Base-by-base conservation (phyloP, 2,329 filamentous ascomycete species). In the Aspergillus tanneri region DNA sequence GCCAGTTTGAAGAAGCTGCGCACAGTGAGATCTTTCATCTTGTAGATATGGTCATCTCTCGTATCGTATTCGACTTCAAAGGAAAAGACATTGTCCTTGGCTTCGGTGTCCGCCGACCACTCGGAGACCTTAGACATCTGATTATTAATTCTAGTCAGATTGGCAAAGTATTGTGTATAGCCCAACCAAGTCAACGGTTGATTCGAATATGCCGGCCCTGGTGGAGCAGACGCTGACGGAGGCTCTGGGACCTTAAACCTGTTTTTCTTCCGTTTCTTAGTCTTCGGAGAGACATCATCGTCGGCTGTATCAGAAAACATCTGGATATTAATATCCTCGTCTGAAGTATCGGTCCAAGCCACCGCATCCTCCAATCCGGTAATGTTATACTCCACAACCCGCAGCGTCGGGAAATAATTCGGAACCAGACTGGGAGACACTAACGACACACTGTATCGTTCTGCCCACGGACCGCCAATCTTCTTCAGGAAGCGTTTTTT, bases 341-440 rank as follows among this genome's bases (percentile, higher is more conserved):
- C 34, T 2, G 35, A 12, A 24, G 43, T 37, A 22, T 64, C 58
- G 8, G 55, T 59, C 58, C 62, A 66, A 1, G 75, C 68, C 1
- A 72, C 62, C 0, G 67, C 58, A 43, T 82, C 62, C 55, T 90
- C 86, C 3, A 96, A 67, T 0, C 90, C 89, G 0, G 78, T 88
- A 46, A 89, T 89, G 66, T 99, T 97, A 76, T 97, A 99, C 63
- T 96, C 89, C 55, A 92, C 77, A n/a, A 99, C 80, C n/a, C 91
- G 83, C 24, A 96, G 71, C 0, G 88, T 90, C 0, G 92, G 93
- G 56, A 91, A 93, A 69, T 90, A 95, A 64, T 93, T 96, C 5
- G 92, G 93, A 7, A 97, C 88, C 28, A 99, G 76, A 64, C 91
- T 97, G 0, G 92, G 88, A 38, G 86, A 82, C 47, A 97, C 85